Percentiles rank a stretch among this genome's conserved stretches.
Conservation (phyloP, 768 basidiomycete species). For the Podaxis rugospora region DNA sequence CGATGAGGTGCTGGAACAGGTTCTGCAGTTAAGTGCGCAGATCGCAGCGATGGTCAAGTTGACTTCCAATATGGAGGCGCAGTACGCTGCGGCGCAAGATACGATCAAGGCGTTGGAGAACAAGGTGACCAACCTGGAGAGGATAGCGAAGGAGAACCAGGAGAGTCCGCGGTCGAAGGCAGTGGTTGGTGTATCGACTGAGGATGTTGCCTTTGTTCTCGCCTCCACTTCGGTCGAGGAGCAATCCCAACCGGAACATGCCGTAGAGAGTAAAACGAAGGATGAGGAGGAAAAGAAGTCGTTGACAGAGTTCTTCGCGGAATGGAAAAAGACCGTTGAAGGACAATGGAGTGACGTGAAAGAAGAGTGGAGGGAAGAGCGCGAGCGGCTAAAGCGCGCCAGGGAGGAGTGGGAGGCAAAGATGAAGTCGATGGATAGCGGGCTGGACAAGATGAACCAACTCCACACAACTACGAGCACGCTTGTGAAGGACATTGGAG, state of each 20-base stretch:
- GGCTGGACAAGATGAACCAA: conserved; percentile 42
- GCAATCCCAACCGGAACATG: too few relatives aligned
- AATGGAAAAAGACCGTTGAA: conserved; percentile 79
- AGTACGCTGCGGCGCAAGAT: conserved; percentile 73
- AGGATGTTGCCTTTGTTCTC: background rate
- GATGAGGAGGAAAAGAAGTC: conserved; percentile 19
- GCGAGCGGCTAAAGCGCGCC: conserved; percentile 67
- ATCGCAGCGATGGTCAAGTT: conserved; percentile 74
- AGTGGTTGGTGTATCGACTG: background rate
- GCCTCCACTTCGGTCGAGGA: background rate
- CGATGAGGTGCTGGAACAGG: conserved; percentile 50
- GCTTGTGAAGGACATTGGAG: conserved; percentile 11
- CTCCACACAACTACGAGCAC: conserved; percentile 25
- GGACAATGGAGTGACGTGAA: conserved; percentile 74
- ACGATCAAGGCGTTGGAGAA: conserved; percentile 66
- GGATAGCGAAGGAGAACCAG: conserved; percentile 44
- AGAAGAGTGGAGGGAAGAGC: conserved; percentile 80
- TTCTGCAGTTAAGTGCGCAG: conserved; percentile 64
- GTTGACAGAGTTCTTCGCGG: conserved; percentile 49
- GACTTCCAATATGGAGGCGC: conserved; percentile 67
- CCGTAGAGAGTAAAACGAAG: background rate
- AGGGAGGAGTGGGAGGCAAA: conserved; percentile 79
- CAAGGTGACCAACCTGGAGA: conserved; percentile 69
- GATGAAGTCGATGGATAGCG: conserved; percentile 46
- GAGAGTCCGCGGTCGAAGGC: conserved; percentile 19